phyloP scores from a whole-genome alignment of 257 asterid genomes.

The Salvia miltiorrhiza region DNA sequence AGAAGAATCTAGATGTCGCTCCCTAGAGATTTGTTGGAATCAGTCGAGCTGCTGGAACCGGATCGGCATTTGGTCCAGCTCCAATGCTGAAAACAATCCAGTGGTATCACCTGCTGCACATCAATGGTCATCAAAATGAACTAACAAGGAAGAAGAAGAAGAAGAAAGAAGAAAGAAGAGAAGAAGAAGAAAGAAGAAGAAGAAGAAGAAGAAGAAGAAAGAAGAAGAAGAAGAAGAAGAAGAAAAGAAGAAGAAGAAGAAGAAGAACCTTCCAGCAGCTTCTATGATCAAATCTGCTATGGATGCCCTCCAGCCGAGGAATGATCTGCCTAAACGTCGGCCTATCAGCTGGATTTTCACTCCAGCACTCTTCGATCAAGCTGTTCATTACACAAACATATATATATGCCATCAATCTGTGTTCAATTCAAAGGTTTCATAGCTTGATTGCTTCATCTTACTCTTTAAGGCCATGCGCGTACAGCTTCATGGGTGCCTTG shows the following conservation, averaged over 20 bases:
- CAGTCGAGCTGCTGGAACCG: constrained; percentile 30
- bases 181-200: neutral
- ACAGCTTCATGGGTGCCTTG: constrained; percentile 55
- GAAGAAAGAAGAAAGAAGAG: neutral
- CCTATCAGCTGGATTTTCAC: constrained; percentile 61
- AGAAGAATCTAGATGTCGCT: constrained; percentile 1
- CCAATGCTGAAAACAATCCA: constrained; percentile 57
- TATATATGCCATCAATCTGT: neutral
- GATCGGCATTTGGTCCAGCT: constrained; percentile 47
- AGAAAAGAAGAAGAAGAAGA: neutral
- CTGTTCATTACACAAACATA: constrained; percentile 28
- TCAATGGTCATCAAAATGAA: neutral
- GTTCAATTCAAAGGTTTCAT: too few species aligned
- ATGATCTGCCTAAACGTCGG: constrained; percentile 83
- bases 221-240: neutral
- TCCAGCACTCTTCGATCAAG: constrained; percentile 91
- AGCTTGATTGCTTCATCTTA: constrained; percentile 2
- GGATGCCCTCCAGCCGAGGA: constrained; percentile 67
- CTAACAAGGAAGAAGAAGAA: neutral
- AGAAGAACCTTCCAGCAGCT: constrained; percentile 80
- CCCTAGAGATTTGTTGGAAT: constrained; percentile 40
- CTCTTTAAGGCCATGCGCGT: constrained; percentile 82
- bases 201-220: neutral
- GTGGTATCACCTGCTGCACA: constrained; percentile 48
- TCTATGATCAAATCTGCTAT: constrained; percentile 54